Base-by-base conservation (phyloP, 2,329 filamentous ascomycete genomes). In the Aureobasidium sp. region DNA sequence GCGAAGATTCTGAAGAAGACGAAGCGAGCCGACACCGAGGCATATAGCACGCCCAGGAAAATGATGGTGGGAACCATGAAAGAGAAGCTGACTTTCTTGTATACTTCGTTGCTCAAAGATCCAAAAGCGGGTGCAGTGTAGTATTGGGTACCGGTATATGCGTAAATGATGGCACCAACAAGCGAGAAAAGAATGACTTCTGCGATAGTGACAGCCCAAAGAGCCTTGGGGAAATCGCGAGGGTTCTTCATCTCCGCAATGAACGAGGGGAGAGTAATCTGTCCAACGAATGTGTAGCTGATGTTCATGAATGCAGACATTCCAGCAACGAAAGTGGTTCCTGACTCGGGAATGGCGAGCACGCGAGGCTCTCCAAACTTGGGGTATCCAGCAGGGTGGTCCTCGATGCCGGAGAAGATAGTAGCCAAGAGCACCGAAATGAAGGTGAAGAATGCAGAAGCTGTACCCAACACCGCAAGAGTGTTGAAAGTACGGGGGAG, bases 11-110 rank as follows among this genome's bases (percentile, higher is more conserved):
- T 89, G 82, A 96, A 95, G 78, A 96, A 96, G 69, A 97, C 79
- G 77, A 97, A 96, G 33, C 92, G 88, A 0, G 89, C 88, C 4
- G 90, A 92, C 1, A 97, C 90, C 0, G 90, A 94, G 15, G 92
- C 91, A 72, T 97, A 97, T 19, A 97, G 76, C 0, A 95, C 90
- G 8, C 92, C 92, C 5, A 97, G 76, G 78, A 97, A 97, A 70
- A 97, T 91, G 66, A 97, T 82, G 0, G 92, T 97, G 0, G 92
- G 92, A 35, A 97, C 88, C 91, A 96, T 96, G 78, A 97, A 96
- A 14, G 88, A 91, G 75, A 96, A 97, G 0, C 90, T 84, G 2
- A 94, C 82, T 78, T 96, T 96, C 77, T 94, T 91, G 77, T 87
- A 94, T 1, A 87, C 66, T 22, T 83, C 79, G 50, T 89, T 84